A percentile compares a stretch with the other conserved stretches of the same genome.
Evolutionary conservation across 495 filamentous ascomycete species (phyloP).

Genomic region (Aspergillus panamensis): DNA sequence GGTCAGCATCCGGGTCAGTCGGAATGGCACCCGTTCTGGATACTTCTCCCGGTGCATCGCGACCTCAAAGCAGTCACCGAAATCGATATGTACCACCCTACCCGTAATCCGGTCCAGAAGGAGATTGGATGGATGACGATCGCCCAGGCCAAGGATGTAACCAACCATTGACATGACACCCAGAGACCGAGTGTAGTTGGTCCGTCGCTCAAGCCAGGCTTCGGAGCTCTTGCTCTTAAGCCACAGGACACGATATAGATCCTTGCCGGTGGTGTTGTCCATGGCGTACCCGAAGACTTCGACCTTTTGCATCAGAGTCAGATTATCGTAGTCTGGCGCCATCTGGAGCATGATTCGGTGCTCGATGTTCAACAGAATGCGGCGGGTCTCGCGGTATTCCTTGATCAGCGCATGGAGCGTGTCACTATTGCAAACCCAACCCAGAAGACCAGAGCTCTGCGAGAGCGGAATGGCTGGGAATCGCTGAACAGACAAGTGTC

Average conservation of each 20-base stretch:
- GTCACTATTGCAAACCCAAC: slow-evolving; percentile 98
- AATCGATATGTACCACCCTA: slow-evolving; percentile 97
- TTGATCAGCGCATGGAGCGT: slow-evolving; percentile 94
- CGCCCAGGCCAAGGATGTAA: slow-evolving; percentile 94
- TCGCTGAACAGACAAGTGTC: slow-evolving; percentile 90
- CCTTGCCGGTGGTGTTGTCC: slow-evolving; percentile 98
- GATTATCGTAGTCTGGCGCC: slow-evolving; percentile 97
- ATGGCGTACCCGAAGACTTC: slow-evolving; percentile 98
- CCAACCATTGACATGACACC: slow-evolving; percentile 99
- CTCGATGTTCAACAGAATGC: slow-evolving; percentile 97
- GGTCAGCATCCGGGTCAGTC: slow-evolving; percentile 95
- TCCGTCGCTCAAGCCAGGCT: slow-evolving; percentile 92
- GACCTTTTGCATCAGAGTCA: slow-evolving; percentile 99
- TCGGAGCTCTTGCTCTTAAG: slow-evolving; percentile 97
- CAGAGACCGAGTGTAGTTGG: slow-evolving; percentile 94
- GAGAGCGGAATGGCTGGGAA: slow-evolving; percentile 94
- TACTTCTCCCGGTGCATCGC: slow-evolving; percentile 99
- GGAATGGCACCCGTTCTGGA: slow-evolving; percentile 94
- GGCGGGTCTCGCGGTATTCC: slow-evolving; percentile 93
- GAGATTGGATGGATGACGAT: slow-evolving; percentile 94
- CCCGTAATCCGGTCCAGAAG: slow-evolving; percentile 95
- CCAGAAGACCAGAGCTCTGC: slow-evolving; percentile 88
- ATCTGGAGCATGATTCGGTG: slow-evolving; percentile 99
- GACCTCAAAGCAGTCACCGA: slow-evolving; percentile 98
- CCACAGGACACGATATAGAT: slow-evolving; percentile 97